Evolutionary conservation across 331 rosid species (phyloP), one percentile per base, ranked within the genome.

Genomic region (Pyrus hybrid): DNA sequence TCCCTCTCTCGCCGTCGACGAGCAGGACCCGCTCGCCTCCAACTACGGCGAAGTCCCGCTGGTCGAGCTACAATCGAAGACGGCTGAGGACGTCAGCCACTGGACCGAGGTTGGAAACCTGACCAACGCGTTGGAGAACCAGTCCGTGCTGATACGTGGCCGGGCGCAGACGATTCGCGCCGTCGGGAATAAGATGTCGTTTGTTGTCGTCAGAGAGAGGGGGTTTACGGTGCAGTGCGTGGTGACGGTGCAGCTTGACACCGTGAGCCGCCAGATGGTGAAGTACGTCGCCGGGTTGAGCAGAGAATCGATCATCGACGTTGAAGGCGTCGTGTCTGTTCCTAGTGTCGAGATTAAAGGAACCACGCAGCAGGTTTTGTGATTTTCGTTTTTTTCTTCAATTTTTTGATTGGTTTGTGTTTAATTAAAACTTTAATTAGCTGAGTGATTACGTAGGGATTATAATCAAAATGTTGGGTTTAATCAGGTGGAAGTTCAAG

Each of bases 131-230:
- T 25, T 89, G 73, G 83, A 77, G 85, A 86, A 80, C 23, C 37
- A 32, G 66, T 1, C 11, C 10, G 97, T 95, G 17, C 76, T 79
- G 28, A 70, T 95, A 9, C 90, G 97, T 0, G 99, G 97, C 0
- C 83, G 92, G 14, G 87, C 90, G 2, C 99, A 95, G 82, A 56
- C 92, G 63, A 90, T 92, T 80, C 92, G 99, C 1, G 88, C 97
- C 1, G 96, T 90, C 12, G 91, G 90, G 69, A 95, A 95, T 89
- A 95, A 92, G 67, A 91, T 94, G 97, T 87, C 92, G 2, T 95
- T 95, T 43, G 18, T 95, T 69, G 92, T 95, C 2, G 65, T 95
- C 1, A 84, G 99, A 32, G 91, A 95, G 76, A 71, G 23, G 3
- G 97, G 97, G 0, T 95, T 81, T 73, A 89, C 97, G 0, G 93